Conservation (phyloP, 768 basidiomycete genomes). For the Sistotremastrum suecicum region DNA sequence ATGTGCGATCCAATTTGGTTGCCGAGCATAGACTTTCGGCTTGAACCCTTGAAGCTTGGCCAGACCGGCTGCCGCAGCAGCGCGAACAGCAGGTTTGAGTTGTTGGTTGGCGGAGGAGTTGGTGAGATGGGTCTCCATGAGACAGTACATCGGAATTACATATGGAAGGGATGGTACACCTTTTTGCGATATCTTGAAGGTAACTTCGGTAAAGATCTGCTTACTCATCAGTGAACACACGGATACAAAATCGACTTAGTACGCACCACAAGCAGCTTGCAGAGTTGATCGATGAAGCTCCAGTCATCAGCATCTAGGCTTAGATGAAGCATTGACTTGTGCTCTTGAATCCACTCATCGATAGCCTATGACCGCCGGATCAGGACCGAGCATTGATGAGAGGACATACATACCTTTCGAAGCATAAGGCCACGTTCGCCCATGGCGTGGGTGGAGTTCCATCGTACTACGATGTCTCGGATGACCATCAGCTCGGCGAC, state of each 20-base stretch:
- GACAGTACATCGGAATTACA: constrained; percentile 18
- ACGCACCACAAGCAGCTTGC: neutral
- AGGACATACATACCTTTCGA: constrained; percentile 15
- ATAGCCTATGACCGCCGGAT: constrained; percentile 15
- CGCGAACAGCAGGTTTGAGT: constrained; percentile 6
- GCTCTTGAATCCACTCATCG: constrained; percentile 17
- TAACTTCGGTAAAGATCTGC: constrained; percentile 18
- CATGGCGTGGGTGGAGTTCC: constrained; percentile 25
- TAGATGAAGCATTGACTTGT: constrained; percentile 6
- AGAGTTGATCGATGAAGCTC: neutral
- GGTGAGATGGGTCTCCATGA: constrained; percentile 13
- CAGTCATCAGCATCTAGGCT: constrained; percentile 7
- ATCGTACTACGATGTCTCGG: constrained; percentile 19
- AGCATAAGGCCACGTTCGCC: constrained; percentile 14
- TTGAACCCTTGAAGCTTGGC: no score
- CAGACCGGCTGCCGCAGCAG: constrained; percentile 13
- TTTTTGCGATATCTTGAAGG: constrained; percentile 14
- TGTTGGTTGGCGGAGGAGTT: neutral
- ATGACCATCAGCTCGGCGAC: constrained; percentile 15
- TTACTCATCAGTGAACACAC: no score
- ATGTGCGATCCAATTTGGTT: no score
- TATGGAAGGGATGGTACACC: constrained; percentile 17
- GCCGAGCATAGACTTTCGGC: no score
- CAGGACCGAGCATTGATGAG: no score
- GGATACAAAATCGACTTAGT: no score